phyloP scores from a whole-genome alignment of 345 rosid species.

The Salix koriyanagi region DNA sequence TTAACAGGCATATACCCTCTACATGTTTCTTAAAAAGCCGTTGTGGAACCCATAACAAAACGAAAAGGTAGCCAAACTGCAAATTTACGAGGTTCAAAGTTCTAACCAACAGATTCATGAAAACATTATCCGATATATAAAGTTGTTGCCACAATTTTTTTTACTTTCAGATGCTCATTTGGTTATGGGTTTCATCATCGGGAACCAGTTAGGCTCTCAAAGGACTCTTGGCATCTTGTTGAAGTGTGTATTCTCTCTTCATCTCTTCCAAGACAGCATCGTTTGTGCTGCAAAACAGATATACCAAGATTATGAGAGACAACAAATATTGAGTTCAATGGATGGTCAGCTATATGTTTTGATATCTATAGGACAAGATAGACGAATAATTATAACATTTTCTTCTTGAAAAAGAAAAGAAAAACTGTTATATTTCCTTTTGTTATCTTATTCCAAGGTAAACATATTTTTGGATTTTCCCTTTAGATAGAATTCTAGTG shows the following conservation, averaged over 20 bases:
- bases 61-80: neutral
- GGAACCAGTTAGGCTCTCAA: slow-evolving; percentile 14
- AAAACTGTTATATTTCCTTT: neutral
- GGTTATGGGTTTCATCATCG: neutral
- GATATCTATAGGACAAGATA: neutral
- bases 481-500: too few species aligned
- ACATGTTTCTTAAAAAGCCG: too few species aligned
- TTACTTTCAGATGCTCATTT: neutral
- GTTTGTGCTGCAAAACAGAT: slow-evolving; percentile 61
- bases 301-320: neutral
- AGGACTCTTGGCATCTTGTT: slow-evolving; percentile 51
- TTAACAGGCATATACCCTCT: too few species aligned
- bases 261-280: slow-evolving; percentile 79
- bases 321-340: neutral
- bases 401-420: too few species aligned
- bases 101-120: neutral
- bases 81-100: neutral
- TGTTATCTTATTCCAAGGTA: neutral
- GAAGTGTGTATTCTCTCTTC: slow-evolving; percentile 75
- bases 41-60: too few species aligned
- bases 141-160: neutral
- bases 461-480: neutral
- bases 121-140: neutral
- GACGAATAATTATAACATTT: too few species aligned
- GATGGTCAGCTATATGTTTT: neutral